Evolutionary conservation across 257 asterid species (phyloP), one percentile per base, ranked within the genome.

Genomic region (Lycium barbarum): DNA sequence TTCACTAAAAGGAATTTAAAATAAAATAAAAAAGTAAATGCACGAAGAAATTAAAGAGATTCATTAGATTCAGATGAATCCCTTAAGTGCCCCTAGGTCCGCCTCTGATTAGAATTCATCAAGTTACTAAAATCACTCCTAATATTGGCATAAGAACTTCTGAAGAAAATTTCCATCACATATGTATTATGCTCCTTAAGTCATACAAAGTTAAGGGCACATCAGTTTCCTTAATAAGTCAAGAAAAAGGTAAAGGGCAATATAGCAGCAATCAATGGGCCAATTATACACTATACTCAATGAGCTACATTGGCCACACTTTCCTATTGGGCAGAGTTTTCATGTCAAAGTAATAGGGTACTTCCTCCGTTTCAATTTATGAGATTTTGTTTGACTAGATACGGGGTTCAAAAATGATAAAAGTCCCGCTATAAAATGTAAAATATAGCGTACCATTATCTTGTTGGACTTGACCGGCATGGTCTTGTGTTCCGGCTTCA

Each of bases 391-490:
- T 26, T 26, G 33, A 26, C 33, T 26, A 26, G 33, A 26, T 26
- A 26, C 33, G 33, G 33, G 33, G 33, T 26, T 26, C 33, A 26
- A 26, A 1, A 26, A 26, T 26, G 33, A 26, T 26, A 26, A 26
- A 26, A 26, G 33, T 26, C 0, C 33, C 33, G 33, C 33, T 26
- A 26, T 26, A 26, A 26, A 26, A 26, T 26, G 33, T 26, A 26
- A 26, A 26, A 26, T 26, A 26, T 26, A 26, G 33, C 33, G 33
- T 91, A 92, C 97, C 79, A 38, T 86, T 91, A 80, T 86, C 79
- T 84, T 91, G 91, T 82, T 90, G 91, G 68, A 53, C 84, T 38
- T 84, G 82, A 80, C 84, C 90, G 40, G 86, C 90, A 61, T 47
- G 82, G 84, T 88, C 86, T 87, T 90, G 87, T 80, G 47, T 11